Base-by-base conservation (phyloP, 139 green algal species). In the Yamagishiella unicocca region DNA sequence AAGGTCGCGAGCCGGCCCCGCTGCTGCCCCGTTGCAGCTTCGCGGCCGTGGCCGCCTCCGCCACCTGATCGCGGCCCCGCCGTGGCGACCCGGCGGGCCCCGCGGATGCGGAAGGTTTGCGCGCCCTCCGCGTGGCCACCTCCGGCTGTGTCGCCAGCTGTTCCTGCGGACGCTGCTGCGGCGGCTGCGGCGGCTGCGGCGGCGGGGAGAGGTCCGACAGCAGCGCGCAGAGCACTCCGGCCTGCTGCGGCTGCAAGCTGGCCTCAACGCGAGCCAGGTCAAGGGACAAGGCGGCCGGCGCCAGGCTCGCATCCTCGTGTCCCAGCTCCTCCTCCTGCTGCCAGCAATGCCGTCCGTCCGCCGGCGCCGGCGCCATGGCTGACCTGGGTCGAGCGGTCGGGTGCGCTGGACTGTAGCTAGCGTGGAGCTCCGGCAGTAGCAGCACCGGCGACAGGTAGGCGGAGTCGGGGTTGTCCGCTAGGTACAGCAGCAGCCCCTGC, bases 231-330 rank as follows among this genome's bases (percentile, higher is more conserved):
- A 87, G 35, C 35, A 80, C 82, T 14, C 67, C 82, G 19, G 68
- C 82, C 50, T 87, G 82, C 82, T 87, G 82, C 46, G 82, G 82
- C 67, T 87, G 82, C 25, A 87, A 46, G 37, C 53, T 61, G 2
- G 27, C 25, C 37, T 87, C 82, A 25, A 80, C 6, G 0, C 6
- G 37, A 2, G 37, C 24, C 27, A 87, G 12, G 4, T 42, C 40
- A 33, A 78, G 9, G 21, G 42, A 46, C 29, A 73, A n/a, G 37
- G 35, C 53, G 46, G 35, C 46, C n/a, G 70, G 24, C 70, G 55
- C 19, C 55, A 9, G 50, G 50, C 12, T 17, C 50, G 12, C 66
- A 17, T 17, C 66, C 66, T 27, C n/a, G n/a, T n/a, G n/a, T n/a
- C n/a, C n/a, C n/a, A n/a, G n/a, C n/a, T n/a, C n/a, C n/a, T n/a